Base-by-base conservation (phyloP, 345 rosid genomes). In the Arabis alpina region DNA sequence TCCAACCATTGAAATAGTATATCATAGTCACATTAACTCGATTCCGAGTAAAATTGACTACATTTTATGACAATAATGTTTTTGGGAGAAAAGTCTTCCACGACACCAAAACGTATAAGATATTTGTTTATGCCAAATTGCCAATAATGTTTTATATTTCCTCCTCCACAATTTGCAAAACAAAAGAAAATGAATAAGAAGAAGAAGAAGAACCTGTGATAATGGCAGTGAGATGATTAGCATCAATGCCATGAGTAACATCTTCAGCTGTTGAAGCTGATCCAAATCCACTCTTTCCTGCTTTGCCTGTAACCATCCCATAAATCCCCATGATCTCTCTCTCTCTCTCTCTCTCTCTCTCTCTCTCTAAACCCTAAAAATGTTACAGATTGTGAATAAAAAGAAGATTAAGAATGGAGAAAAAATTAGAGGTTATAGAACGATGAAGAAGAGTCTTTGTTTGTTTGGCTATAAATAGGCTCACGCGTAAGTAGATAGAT, bases 261-360 rank as follows among this genome's bases (percentile, higher is more conserved):
- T 87, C 75, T 70, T 91, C 90, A 6, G 95, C 97, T 6, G 95
- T 89, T 4, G 97, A 84, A 55, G 88, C 83, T 0, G 99, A 94
- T 53, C 99, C 99, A 75, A 85, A 94, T 62, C 99, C 97, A 60
- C 96, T 91, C 3, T 77, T 81, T 15, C 99, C 97, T 15, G 80
- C 81, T 76, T 76, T 48, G 6, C 97, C 99, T 0, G 93, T 89
- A 10, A 82, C 75, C 83, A 85, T 54, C 1, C 85, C 74, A n/a
- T 85, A 62, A 23, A 91, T 61, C 4, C 83, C 85, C 87, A 83
- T 80, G 34, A 77, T 32, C 23, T 9, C 13, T 63, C 14, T 48
- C 49, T 60, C 19, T 28, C 32, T 28, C 32, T 28, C 32, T 50
- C n/a, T 32, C 23, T 9, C 13, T 63, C 14, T 48, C 49, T 60